Conservation (phyloP, 176 grass and related monocot genomes). For the Themeda triandra region DNA sequence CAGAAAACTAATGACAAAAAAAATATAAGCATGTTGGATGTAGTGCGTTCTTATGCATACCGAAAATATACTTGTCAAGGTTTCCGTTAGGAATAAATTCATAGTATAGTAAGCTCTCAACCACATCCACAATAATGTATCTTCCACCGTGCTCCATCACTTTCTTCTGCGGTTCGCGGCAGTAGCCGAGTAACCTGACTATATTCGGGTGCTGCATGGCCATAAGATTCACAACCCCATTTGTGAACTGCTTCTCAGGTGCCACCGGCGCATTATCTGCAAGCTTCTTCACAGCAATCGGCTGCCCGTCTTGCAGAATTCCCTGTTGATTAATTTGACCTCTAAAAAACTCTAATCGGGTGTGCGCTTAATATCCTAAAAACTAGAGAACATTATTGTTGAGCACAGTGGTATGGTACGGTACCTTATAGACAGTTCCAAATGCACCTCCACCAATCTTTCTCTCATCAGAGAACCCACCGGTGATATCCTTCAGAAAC, state of each 20-base stretch:
- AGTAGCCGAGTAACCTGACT: neutral
- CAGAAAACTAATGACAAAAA: neutral
- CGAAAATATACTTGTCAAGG: neutral
- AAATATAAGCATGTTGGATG: neutral
- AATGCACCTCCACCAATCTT: slow-evolving; percentile 1
- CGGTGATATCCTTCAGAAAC: neutral
- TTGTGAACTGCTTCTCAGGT: neutral
- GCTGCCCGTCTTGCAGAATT: neutral
- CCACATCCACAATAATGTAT: slow-evolving; percentile 23
- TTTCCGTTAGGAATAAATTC: neutral
- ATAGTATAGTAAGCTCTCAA: slow-evolving; percentile 2
- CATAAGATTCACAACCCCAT: slow-evolving; percentile 18
- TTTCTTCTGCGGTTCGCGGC: neutral
- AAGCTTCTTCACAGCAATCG: slow-evolving; percentile 37
- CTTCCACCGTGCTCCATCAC: slow-evolving; percentile 20
- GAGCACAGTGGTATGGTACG: neutral
- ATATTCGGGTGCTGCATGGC: neutral
- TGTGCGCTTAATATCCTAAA: too few relatives aligned
- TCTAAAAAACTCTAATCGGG: neutral
- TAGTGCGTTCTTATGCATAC: neutral
- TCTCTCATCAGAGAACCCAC: neutral
- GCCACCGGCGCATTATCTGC: neutral
- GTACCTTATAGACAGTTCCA: slow-evolving; percentile 34
- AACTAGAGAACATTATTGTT: neutral
- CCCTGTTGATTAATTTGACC: slow-evolving; percentile 22